These are phyloP conservation scores for Populus hybrid DNA, from an alignment of 441 rosid species.

Conservation along the genomic window DNA sequence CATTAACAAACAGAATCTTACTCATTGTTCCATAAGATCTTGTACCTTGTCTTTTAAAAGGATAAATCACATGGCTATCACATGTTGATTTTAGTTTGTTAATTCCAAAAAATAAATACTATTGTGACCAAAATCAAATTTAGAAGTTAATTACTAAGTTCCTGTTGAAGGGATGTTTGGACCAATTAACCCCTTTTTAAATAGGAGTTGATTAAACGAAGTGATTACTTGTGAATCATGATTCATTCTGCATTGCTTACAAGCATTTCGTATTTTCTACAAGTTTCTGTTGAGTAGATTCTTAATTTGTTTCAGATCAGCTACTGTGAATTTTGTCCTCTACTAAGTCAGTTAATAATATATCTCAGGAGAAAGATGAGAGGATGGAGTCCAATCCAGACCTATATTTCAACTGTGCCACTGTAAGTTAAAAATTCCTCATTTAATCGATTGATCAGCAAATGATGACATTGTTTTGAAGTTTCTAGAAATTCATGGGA, in stretches of 20 bases:
- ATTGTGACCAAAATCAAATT: not conserved
- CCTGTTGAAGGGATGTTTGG: not conserved
- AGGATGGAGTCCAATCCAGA: slow-evolving; percentile 64
- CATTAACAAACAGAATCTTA: no score
- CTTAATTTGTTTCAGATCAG: not conserved
- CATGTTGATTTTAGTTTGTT: not conserved
- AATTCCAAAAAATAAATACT: not conserved
- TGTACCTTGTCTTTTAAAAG: not conserved
- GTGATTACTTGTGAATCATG: not conserved
- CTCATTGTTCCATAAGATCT: not conserved
- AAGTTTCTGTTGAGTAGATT: not conserved
- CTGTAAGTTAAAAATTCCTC: slow-evolving; percentile 42
- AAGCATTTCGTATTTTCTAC: not conserved
- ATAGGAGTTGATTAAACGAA: not conserved
- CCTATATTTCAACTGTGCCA: slow-evolving; percentile 63
- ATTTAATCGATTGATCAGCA: not conserved
- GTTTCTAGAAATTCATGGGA: not conserved
- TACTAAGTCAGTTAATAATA: slow-evolving; percentile 10
- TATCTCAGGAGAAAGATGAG: slow-evolving; percentile 67
- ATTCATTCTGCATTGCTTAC: not conserved
- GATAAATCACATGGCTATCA: not conserved
- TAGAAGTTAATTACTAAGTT: not conserved
- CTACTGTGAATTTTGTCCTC: not conserved
- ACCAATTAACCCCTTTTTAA: not conserved
- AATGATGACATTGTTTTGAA: not conserved